These are phyloP conservation scores for Wallacemonas sp. DNA, from an alignment of 208 protist genomes.

Conservation along the genomic window DNA sequence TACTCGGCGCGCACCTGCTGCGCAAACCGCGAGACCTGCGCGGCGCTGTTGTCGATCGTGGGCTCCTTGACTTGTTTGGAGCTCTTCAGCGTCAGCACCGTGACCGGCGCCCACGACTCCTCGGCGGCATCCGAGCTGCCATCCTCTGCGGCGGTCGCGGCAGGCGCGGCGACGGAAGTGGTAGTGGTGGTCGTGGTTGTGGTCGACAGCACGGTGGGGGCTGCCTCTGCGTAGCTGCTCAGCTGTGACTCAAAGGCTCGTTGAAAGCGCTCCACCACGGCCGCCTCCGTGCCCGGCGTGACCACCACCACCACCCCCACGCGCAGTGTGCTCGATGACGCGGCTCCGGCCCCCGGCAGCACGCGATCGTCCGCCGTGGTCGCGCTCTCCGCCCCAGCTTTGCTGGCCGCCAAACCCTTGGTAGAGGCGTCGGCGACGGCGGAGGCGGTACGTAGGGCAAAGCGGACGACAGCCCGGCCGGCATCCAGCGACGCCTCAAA, in stretches of 20 bases:
- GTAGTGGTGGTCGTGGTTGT: neutral
- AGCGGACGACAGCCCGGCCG: constrained; percentile 19
- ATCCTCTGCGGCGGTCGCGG: neutral
- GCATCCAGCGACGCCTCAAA: constrained; percentile 13
- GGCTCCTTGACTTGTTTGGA: constrained; percentile 56
- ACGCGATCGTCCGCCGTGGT: too few relatives aligned
- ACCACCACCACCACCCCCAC: constrained; percentile 22
- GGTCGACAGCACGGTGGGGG: too few relatives aligned
- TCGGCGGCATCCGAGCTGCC: neutral
- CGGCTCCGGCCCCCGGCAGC: too few relatives aligned
- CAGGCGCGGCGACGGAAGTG: neutral
- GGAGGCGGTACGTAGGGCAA: constrained; percentile 10
- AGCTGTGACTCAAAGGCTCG: constrained; percentile 27
- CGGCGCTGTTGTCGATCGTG: constrained; percentile 36
- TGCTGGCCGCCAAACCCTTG: neutral
- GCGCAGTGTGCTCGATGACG: too few relatives aligned
- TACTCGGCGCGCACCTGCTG: constrained; percentile 65
- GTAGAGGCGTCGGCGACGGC: neutral
- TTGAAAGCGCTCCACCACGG: constrained; percentile 16
- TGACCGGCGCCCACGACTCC: constrained; percentile 45
- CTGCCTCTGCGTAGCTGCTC: constrained; percentile 5
- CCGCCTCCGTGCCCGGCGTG: constrained; percentile 4
- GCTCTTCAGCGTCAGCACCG: constrained; percentile 49
- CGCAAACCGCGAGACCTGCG: constrained; percentile 64
- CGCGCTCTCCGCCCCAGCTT: neutral